phyloP scores from a whole-genome alignment of 225 moss, liverwort and hornwort species.

The Rhytidiadelphus loreus region DNA sequence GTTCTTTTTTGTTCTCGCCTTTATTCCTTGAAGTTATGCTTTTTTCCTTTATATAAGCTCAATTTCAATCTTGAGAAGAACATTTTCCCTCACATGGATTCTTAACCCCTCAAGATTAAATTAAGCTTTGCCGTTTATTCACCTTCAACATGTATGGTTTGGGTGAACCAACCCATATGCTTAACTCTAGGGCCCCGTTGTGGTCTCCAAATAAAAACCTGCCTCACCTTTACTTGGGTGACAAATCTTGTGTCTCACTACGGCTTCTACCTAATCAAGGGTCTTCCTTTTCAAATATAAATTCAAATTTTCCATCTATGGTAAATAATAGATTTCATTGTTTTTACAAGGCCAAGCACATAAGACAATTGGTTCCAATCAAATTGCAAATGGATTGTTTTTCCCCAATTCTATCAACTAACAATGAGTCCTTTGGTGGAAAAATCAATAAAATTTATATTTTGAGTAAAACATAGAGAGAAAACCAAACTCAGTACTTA shows the following conservation, averaged over 20 bases:
- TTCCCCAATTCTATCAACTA: no score
- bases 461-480: not conserved
- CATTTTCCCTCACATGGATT: no score
- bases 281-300: not conserved
- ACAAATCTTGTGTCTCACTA: not conserved
- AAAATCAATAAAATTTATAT: not conserved
- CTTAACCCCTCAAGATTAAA: no score
- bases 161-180: rapidly evolving
- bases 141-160: not conserved
- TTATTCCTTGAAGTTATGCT: no score
- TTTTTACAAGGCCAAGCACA: rapidly evolving
- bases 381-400: no score
- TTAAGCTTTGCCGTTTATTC: not conserved
- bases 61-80: no score
- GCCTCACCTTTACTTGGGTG: no score
- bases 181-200: rapidly evolving
- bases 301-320: not conserved
- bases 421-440: not conserved
- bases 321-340: not conserved
- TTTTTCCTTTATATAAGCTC: no score
- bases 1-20: no score
- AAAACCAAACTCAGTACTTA: not conserved
- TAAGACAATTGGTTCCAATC: not conserved
- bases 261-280: rapidly evolving
- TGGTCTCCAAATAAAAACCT: not conserved